Conservation (phyloP, 169 alveolate species). For the Condylostoma magnum region DNA sequence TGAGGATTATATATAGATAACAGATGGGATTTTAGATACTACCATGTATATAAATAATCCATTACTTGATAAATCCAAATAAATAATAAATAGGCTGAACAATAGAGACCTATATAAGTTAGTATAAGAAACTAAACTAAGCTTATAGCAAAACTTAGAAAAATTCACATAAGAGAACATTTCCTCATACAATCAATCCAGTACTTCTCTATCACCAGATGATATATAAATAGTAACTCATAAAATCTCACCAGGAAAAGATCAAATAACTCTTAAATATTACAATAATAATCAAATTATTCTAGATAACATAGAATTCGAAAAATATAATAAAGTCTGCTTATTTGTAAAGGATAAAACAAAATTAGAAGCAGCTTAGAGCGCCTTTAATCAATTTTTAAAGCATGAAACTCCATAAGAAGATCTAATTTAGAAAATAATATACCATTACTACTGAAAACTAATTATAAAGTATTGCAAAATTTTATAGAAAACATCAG, state of each 20-base stretch:
- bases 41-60: neutral
- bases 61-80: constrained; percentile 7
- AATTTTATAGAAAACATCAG: too few species aligned
- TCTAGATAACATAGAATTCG: neutral
- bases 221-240: neutral
- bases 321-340: neutral
- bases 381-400: neutral
- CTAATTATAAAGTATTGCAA: too few species aligned
- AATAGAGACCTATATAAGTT: neutral
- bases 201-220: neutral
- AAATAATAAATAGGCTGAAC: neutral
- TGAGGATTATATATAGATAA: neutral
- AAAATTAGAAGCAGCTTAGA: neutral
- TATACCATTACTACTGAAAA: too few species aligned
- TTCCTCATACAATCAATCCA: neutral
- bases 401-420: neutral
- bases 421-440: too few species aligned
- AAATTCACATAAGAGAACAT: neutral
- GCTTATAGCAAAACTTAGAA: neutral
- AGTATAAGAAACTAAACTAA: neutral
- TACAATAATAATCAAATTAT: neutral
- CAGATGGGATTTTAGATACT: neutral
- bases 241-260: neutral
- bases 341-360: neutral
- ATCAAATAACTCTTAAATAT: neutral